phyloP scores from a whole-genome alignment of 2,329 filamentous ascomycete species.

The Trichoderma polysporum region DNA sequence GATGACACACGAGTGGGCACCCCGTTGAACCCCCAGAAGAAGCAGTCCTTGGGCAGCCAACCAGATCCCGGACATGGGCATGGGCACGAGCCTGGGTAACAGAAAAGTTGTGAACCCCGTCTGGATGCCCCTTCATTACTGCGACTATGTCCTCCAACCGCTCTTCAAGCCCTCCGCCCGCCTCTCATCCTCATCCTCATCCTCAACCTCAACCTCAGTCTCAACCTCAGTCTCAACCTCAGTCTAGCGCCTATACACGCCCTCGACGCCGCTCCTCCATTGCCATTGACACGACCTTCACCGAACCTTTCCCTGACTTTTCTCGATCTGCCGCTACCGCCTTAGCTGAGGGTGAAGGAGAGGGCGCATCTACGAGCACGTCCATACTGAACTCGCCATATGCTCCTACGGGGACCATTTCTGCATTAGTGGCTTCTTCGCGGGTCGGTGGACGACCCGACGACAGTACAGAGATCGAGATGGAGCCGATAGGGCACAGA shows the following conservation, averaged over 20 bases:
- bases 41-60: constrained; percentile 1
- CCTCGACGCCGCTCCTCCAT: constrained; percentile 17
- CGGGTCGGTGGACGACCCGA: constrained; percentile 23
- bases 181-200: not conserved
- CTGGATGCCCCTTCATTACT: constrained; percentile 15
- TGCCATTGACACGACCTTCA: not conserved
- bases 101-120: constrained; percentile 16
- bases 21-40: not conserved
- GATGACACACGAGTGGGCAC: not conserved
- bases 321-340: constrained; percentile 7
- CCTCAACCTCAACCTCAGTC: not conserved
- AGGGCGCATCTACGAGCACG: constrained; percentile 12
- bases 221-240: not conserved
- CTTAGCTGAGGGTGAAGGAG: not conserved
- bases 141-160: constrained; percentile 8
- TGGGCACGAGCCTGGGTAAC: constrained; percentile 13
- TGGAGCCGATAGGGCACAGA: constrained; percentile 55
- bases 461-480: constrained; percentile 49
- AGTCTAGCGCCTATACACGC: not conserved
- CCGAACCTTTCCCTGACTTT: constrained; percentile 11
- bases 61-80: constrained; percentile 14
- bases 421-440: not conserved
- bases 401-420: not conserved
- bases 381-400: not conserved
- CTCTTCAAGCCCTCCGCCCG: constrained; percentile 5